Evolutionary conservation across 75 land plant genomes (phyloP).

Genomic region (Picea glauca): DNA sequence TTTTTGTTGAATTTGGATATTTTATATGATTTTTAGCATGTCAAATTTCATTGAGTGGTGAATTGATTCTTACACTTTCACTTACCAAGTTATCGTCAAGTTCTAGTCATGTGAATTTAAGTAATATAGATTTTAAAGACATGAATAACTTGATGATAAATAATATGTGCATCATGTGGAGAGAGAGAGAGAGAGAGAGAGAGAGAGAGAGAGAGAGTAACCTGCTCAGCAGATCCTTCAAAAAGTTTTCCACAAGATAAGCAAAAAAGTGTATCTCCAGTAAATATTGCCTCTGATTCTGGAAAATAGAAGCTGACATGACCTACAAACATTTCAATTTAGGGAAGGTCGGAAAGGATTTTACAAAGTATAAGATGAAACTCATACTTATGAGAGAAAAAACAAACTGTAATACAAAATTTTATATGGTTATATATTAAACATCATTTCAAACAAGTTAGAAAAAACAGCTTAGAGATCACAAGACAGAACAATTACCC

Average conservation of each 20-base stretch:
- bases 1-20: too few species aligned
- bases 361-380: not conserved
- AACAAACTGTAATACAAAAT: too few species aligned
- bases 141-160: too few species aligned
- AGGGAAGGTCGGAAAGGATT: constrained; percentile 2
- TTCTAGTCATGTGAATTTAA: too few species aligned
- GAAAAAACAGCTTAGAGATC: too few species aligned
- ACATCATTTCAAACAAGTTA: too few species aligned
- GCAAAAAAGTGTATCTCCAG: constrained; percentile 95
- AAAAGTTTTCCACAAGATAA: constrained; percentile 97
- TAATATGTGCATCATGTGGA: not conserved
- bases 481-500: too few species aligned
- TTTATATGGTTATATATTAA: too few species aligned
- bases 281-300: constrained; percentile 67
- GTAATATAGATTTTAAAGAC: too few species aligned
- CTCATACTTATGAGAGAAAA: too few species aligned
- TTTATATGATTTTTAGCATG: not conserved
- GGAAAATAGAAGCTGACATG: constrained; percentile 90
- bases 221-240: constrained; percentile 93
- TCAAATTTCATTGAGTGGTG: not conserved
- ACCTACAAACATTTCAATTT: constrained; percentile 37
- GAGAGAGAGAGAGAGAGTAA: too few species aligned
- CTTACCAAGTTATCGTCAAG: not conserved
- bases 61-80: not conserved
- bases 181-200: constrained; percentile 4